Evolutionary conservation across 2,329 filamentous ascomycete species (phyloP).

Genomic region (Colletotrichum neosansevieriae): DNA sequence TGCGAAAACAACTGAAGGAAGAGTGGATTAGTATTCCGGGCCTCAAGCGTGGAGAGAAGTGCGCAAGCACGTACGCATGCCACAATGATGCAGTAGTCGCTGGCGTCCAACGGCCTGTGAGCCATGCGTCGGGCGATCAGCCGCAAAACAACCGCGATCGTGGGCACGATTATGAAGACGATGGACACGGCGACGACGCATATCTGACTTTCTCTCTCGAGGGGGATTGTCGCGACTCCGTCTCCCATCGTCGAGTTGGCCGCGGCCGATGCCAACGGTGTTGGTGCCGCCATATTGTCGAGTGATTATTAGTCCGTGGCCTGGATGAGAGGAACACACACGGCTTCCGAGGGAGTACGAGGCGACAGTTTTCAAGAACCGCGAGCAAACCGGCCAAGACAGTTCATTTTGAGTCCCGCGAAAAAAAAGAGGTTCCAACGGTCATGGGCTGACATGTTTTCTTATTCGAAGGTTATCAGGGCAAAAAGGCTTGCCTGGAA

Average conservation of each 20-base stretch:
- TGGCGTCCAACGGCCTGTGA: constrained; percentile 19
- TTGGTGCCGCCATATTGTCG: constrained; percentile 17
- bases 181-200: constrained; percentile 33
- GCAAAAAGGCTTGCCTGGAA: not conserved
- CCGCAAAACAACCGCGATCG: constrained; percentile 17
- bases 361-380: not conserved
- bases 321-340: not conserved
- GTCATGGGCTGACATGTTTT: constrained; percentile 9
- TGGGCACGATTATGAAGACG: constrained; percentile 28
- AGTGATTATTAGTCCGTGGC: not conserved
- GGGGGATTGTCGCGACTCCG: constrained; percentile 11
- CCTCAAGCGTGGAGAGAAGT: no score
- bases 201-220: constrained; percentile 26
- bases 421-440: not conserved
- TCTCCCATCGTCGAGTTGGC: constrained; percentile 9
- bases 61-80: constrained; percentile 25
- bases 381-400: constrained; percentile 1
- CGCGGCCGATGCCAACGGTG: constrained; percentile 7
- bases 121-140: constrained; percentile 34
- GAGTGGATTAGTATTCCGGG: not conserved
- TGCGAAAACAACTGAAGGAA: constrained; percentile 25
- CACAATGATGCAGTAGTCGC: constrained; percentile 32
- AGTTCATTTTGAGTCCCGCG: constrained; percentile 3
- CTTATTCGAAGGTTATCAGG: constrained; percentile 2
- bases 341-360: constrained; percentile 4